Conservation (phyloP, 1,139 yeast genomes). For the Yamadazyma mexicana region DNA sequence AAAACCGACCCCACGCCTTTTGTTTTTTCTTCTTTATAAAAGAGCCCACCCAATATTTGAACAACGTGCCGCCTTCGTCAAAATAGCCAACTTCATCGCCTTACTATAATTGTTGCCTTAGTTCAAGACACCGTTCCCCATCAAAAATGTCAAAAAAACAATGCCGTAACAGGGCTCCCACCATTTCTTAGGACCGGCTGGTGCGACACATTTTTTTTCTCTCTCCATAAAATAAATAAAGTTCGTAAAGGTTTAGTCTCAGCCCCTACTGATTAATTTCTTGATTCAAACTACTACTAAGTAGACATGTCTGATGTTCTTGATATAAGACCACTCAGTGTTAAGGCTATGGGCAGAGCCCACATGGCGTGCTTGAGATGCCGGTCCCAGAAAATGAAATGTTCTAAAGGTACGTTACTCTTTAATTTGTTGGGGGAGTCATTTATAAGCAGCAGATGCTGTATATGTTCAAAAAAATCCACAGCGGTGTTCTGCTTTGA, state of each 20-base stretch:
- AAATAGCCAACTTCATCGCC: too few species aligned
- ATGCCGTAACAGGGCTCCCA: background rate
- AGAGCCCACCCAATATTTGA: too few species aligned
- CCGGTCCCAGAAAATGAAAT: conserved; percentile 16
- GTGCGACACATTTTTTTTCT: background rate
- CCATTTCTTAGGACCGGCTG: background rate
- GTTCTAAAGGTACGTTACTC: conserved; percentile 17
- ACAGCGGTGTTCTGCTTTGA: too few species aligned
- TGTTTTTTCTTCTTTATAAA: too few species aligned
- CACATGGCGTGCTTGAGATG: conserved; percentile 17
- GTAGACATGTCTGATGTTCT: conserved; percentile 9
- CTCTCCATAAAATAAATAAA: background rate
- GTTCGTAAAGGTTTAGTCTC: background rate
- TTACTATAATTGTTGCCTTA: too few species aligned
- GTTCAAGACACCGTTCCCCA: too few species aligned
- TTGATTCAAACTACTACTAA: too few species aligned
- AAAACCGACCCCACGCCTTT: too few species aligned
- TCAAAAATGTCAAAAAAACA: too few species aligned
- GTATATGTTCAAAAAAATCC: background rate
- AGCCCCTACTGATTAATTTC: background rate
- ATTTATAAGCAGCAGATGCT: too few species aligned
- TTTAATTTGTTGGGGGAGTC: background rate
- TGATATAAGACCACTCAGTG: conserved; percentile 15
- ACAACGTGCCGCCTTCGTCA: too few species aligned
- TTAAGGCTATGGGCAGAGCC: conserved; percentile 15